Conservation (phyloP, 768 basidiomycete genomes). For the Mycena rebaudengoi region DNA sequence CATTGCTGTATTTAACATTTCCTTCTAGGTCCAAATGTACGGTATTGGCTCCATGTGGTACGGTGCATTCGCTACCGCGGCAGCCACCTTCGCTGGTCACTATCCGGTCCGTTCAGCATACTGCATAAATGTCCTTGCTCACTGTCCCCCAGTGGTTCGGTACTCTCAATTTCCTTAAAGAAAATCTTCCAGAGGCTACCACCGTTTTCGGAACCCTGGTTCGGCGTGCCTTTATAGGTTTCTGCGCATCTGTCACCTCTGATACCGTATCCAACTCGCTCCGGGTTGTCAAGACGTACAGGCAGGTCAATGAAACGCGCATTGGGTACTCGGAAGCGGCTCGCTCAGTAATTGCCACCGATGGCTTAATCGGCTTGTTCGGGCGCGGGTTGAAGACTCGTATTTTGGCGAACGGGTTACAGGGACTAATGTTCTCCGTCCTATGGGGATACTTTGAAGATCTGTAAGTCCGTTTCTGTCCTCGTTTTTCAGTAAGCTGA, state of each 20-base stretch:
- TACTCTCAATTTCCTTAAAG: slow-evolving; percentile 85
- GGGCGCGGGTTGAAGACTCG: slow-evolving; percentile 92
- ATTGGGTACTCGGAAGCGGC: slow-evolving; percentile 86
- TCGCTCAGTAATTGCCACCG: slow-evolving; percentile 73
- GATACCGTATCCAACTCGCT: slow-evolving; percentile 91
- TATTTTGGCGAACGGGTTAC: slow-evolving; percentile 89
- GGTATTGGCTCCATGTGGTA: slow-evolving; percentile 88
- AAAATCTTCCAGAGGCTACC: slow-evolving; percentile 63
- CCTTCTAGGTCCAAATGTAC: slow-evolving; percentile 69
- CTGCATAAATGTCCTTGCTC: not conserved
- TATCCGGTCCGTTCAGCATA: slow-evolving; percentile 67
- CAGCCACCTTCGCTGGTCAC: slow-evolving; percentile 92
- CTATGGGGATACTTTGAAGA: slow-evolving; percentile 94
- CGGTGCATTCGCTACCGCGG: slow-evolving; percentile 91
- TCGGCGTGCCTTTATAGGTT: slow-evolving; percentile 92
- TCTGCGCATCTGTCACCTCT: slow-evolving; percentile 83
- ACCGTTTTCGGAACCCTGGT: slow-evolving; percentile 65
- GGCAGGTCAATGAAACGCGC: slow-evolving; percentile 86
- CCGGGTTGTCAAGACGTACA: slow-evolving; percentile 93
- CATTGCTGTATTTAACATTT: not conserved
- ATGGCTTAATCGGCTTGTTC: slow-evolving; percentile 84
- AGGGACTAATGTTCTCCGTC: slow-evolving; percentile 90
- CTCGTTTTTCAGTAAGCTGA: not conserved
- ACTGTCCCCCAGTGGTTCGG: slow-evolving; percentile 70
- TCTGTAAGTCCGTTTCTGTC: slow-evolving; percentile 61